Percentiles rank a stretch among this genome's conserved stretches.
These are phyloP conservation scores for Hypoxylon perforatum DNA, from an alignment of 495 filamentous ascomycete genomes.

Conservation along the genomic window DNA sequence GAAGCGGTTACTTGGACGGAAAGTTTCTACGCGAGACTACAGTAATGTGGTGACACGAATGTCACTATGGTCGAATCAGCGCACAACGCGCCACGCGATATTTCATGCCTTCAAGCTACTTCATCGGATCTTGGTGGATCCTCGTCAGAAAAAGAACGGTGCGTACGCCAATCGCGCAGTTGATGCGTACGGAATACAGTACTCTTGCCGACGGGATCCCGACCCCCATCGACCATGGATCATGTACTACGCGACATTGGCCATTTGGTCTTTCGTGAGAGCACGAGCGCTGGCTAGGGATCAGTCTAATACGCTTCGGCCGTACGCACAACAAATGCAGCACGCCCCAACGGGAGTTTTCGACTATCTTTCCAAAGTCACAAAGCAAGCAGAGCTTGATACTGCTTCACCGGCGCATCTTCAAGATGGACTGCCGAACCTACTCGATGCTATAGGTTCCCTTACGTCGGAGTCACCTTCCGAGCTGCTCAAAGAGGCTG, in stretches of 20 bases:
- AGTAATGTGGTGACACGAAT: slow-evolving; percentile 81
- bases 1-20: slow-evolving; percentile 82
- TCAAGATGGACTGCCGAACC: slow-evolving; percentile 54
- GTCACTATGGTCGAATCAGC: slow-evolving; percentile 84
- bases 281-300: slow-evolving; percentile 71
- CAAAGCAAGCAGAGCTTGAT: slow-evolving; percentile 52
- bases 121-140: slow-evolving; percentile 76
- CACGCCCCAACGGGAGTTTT: slow-evolving; percentile 38
- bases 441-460: slow-evolving; percentile 54
- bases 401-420: slow-evolving; percentile 45
- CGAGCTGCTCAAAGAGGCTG: slow-evolving; percentile 58
- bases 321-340: slow-evolving; percentile 39
- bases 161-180: slow-evolving; percentile 44
- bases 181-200: slow-evolving; percentile 54
- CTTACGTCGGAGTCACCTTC: slow-evolving; percentile 57
- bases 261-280: slow-evolving; percentile 93
- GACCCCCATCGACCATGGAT: slow-evolving; percentile 96
- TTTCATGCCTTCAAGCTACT: slow-evolving; percentile 93
- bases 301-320: slow-evolving; percentile 38
- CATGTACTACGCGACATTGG: slow-evolving; percentile 89
- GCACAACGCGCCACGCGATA: slow-evolving; percentile 86
- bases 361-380: slow-evolving; percentile 55
- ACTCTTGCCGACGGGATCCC: slow-evolving; percentile 86
- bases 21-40: slow-evolving; percentile 84
- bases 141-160: slow-evolving; percentile 48